Percentiles rank a stretch among this genome's conserved stretches.
These are phyloP conservation scores for Chenopodium formosanum DNA, from an alignment of 148 eudicot genomes.

Conservation along the genomic window DNA sequence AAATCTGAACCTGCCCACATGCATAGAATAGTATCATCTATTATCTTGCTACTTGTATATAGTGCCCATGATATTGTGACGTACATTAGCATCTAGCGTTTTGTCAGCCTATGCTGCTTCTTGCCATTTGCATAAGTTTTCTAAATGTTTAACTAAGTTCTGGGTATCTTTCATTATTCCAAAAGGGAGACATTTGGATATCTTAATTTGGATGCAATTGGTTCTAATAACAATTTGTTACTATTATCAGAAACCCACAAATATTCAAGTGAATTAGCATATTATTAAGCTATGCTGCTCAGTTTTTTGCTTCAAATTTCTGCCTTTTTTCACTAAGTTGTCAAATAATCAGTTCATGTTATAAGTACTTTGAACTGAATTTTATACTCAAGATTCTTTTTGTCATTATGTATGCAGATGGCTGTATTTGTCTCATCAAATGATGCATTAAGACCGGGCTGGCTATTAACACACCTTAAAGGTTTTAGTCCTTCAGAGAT, in stretches of 20 bases:
- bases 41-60: not conserved
- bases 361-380: not conserved
- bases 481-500: conserved; percentile 54
- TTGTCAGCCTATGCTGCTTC: not conserved
- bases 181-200: not conserved
- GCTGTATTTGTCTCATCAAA: conserved; percentile 83
- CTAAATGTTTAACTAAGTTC: not conserved
- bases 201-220: not conserved
- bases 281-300: not conserved
- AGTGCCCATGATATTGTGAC: not conserved
- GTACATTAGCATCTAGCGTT: not conserved
- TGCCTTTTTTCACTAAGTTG: not conserved
- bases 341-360: not conserved
- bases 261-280: not conserved
- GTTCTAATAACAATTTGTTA: not conserved
- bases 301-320: not conserved
- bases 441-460: conserved; percentile 83
- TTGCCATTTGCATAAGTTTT: not conserved
- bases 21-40: not conserved
- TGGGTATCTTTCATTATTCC: not conserved
- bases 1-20: no score
- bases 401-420: conserved; percentile 48
- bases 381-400: conserved; percentile 12
- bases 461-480: conserved; percentile 68
- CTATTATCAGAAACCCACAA: not conserved